These are phyloP conservation scores for Kentomonas sorsogonicus DNA, from an alignment of 208 protist species.

Conservation along the genomic window DNA sequence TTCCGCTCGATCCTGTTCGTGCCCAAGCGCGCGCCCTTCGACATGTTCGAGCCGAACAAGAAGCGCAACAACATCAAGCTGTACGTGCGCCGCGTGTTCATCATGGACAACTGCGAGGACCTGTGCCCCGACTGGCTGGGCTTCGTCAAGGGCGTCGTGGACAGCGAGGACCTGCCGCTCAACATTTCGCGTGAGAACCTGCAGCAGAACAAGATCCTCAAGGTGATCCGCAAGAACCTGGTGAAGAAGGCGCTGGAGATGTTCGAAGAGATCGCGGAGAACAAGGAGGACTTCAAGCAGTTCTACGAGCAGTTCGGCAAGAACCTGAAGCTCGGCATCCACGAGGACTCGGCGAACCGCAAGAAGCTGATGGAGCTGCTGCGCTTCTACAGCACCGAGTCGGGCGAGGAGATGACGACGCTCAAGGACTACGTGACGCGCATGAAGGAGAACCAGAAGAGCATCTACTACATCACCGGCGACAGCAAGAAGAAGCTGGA, in stretches of 20 bases:
- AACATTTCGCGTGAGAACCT: constrained; percentile 99
- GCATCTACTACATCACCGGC: constrained; percentile 84
- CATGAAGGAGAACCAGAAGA: constrained; percentile 89
- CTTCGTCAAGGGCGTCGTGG: constrained; percentile 97
- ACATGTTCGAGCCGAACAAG: constrained; percentile 25
- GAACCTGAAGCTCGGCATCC: constrained; percentile 96
- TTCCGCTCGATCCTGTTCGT: constrained; percentile 98
- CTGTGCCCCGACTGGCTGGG: constrained; percentile 92
- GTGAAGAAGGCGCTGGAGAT: constrained; percentile 92
- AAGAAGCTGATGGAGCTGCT: constrained; percentile 93
- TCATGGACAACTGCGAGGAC: constrained; percentile 97
- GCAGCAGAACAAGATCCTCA: constrained; percentile 95
- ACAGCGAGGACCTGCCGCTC: constrained; percentile 99
- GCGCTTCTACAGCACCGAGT: constrained; percentile 82
- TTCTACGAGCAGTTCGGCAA: constrained; percentile 81
- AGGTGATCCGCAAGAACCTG: constrained; percentile 98
- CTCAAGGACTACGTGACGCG: constrained; percentile 86
- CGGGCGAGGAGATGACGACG: constrained; percentile 53
- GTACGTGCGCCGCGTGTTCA: constrained; percentile 99
- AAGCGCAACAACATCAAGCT: constrained; percentile 87
- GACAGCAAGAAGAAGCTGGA: constrained; percentile 61
- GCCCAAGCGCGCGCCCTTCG: constrained; percentile 89
- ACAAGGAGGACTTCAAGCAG: constrained; percentile 54
- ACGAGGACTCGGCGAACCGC: constrained; percentile 94
- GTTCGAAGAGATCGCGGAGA: constrained; percentile 90